A percentile compares a stretch with the other conserved stretches of the same genome.
These are phyloP conservation scores for Sordaria brevicollis DNA, from an alignment of 495 filamentous ascomycete species.

Conservation along the genomic window DNA sequence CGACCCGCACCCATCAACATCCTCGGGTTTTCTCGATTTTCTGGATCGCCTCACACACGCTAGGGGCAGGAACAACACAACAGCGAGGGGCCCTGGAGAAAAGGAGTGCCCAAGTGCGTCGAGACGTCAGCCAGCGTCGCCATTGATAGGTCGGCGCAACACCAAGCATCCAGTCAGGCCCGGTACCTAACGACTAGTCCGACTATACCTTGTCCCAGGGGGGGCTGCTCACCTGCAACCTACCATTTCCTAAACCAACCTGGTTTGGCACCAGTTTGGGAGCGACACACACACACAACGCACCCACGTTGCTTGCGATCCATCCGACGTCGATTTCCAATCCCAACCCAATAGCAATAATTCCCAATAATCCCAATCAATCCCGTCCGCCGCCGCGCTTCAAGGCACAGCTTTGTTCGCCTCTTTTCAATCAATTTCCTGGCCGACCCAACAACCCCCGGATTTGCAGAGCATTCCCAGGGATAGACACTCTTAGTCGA, in stretches of 20 bases:
- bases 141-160: neutral
- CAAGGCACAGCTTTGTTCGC: neutral
- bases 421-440: slow-evolving; percentile 5
- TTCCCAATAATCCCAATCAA: neutral
- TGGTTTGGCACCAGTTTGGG: neutral
- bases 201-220: neutral
- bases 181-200: neutral
- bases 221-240: neutral
- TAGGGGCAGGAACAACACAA: neutral
- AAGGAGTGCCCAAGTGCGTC: neutral
- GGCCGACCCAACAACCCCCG: slow-evolving; percentile 8
- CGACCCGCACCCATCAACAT: neutral
- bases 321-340: neutral
- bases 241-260: too few species aligned
- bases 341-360: neutral
- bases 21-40: neutral
- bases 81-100: neutral
- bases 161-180: neutral
- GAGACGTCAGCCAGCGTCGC: neutral
- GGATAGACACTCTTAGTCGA: neutral
- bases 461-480: slow-evolving; percentile 10
- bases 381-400: slow-evolving; percentile 2
- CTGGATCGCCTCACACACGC: neutral
- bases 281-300: too few species aligned
- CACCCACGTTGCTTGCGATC: neutral